Conservation (phyloP, 1,284 basidiomycete species). For the Laetiporus sulphureus region DNA sequence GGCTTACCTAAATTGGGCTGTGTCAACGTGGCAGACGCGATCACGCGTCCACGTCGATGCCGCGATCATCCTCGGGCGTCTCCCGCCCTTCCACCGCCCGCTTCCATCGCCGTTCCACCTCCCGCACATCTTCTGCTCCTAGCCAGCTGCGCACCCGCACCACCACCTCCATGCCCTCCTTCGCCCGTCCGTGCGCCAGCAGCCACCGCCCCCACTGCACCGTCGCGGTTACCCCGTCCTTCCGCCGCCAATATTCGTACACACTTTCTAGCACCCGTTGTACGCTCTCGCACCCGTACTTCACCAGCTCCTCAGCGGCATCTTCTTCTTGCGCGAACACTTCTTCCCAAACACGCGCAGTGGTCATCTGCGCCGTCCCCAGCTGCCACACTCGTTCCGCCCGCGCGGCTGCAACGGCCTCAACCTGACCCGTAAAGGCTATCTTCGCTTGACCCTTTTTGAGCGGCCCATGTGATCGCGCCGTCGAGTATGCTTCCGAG, state of each 20-base stretch:
- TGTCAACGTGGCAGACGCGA: too few species aligned
- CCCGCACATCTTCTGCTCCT: constrained; percentile 13
- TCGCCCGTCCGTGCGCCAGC: constrained; percentile 30
- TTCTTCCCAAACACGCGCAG: constrained; percentile 37
- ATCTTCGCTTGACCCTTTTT: too few species aligned
- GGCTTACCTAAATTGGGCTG: constrained; percentile 4
- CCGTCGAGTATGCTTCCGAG: neutral
- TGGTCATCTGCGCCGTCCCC: constrained; percentile 34
- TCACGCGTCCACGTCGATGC: constrained; percentile 6
- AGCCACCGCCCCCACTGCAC: constrained; percentile 43
- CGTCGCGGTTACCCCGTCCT: constrained; percentile 32
- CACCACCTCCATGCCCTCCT: constrained; percentile 20
- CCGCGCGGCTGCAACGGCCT: constrained; percentile 17
- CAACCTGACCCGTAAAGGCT: neutral
- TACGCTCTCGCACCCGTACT: constrained; percentile 7
- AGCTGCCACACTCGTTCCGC: constrained; percentile 35
- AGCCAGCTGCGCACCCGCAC: constrained; percentile 17
- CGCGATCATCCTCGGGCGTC: neutral
- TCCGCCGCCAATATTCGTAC: constrained; percentile 37
- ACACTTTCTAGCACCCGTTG: constrained; percentile 29
- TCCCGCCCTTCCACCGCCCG: constrained; percentile 12
- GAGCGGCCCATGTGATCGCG: too few species aligned
- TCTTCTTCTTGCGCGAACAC: constrained; percentile 30
- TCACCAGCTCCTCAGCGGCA: constrained; percentile 1
- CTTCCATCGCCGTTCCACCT: constrained; percentile 23